These are phyloP conservation scores for Backusella westeae DNA, from an alignment of 192 early-diverging fungal genomes.

Conservation along the genomic window DNA sequence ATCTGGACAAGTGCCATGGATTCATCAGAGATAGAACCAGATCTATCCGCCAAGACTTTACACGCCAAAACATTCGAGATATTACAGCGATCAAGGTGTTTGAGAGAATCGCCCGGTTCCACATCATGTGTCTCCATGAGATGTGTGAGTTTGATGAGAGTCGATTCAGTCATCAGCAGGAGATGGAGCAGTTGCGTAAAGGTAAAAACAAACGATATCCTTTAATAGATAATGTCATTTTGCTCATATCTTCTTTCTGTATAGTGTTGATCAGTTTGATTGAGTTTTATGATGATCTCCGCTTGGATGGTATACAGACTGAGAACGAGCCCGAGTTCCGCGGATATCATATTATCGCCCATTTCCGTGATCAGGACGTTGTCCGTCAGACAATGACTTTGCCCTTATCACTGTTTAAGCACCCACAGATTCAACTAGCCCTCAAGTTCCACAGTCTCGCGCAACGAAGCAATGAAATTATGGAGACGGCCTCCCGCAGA, in stretches of 20 bases:
- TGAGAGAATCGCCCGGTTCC: too few species aligned
- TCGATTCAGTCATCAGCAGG: too few species aligned
- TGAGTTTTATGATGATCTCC: slow-evolving; percentile 84
- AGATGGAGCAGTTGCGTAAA: too few species aligned
- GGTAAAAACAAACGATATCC: too few species aligned
- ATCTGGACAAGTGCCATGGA: slow-evolving; percentile 66
- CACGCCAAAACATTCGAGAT: too few species aligned
- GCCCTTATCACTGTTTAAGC: slow-evolving; percentile 50
- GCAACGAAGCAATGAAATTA: slow-evolving; percentile 51
- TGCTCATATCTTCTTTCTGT: neutral
- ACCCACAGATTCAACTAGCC: slow-evolving; percentile 67
- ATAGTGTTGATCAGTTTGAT: slow-evolving; percentile 75
- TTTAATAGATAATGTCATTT: neutral
- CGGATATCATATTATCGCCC: slow-evolving; percentile 83
- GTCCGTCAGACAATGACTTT: slow-evolving; percentile 62
- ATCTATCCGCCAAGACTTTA: too few species aligned
- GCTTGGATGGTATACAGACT: slow-evolving; percentile 45
- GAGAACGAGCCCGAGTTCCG: too few species aligned
- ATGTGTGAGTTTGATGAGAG: too few species aligned
- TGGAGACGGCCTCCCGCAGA: slow-evolving; percentile 25
- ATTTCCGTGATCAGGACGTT: slow-evolving; percentile 72
- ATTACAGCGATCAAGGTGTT: too few species aligned
- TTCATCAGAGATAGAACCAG: slow-evolving; percentile 88
- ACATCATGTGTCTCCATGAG: too few species aligned
- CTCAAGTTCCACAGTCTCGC: slow-evolving; percentile 62